Conservation (phyloP, 1,284 basidiomycete genomes). For the Sanghuangporus weigelae region DNA sequence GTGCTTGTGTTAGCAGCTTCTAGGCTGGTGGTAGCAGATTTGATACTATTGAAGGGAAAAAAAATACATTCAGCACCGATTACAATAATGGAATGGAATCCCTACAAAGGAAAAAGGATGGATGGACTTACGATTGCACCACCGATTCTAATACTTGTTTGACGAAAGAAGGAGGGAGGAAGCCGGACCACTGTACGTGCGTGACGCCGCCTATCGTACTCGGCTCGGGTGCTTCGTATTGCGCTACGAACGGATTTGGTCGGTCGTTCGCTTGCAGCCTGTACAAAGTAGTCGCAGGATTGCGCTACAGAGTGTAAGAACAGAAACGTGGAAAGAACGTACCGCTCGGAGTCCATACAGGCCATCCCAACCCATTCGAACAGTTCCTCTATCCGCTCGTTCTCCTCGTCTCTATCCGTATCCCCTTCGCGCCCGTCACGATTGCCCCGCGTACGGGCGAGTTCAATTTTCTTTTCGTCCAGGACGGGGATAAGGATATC, state of each 20-base stretch:
- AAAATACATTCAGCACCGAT: background rate
- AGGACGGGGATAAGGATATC: background rate
- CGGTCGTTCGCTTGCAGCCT: constrained; percentile 37
- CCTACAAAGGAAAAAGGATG: background rate
- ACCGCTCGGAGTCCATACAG: constrained; percentile 39
- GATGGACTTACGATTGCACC: constrained; percentile 30
- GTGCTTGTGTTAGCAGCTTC: constrained; percentile 2
- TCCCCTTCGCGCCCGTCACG: background rate
- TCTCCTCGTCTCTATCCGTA: constrained; percentile 43
- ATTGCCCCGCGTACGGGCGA: background rate
- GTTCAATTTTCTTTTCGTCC: background rate
- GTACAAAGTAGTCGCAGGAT: background rate
- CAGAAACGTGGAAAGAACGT: no score
- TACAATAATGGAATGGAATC: no score
- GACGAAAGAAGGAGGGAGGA: constrained; percentile 47
- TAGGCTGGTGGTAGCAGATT: background rate
- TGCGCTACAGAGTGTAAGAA: background rate
- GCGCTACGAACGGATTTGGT: constrained; percentile 40
- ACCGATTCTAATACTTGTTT: constrained; percentile 39
- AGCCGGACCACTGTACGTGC: constrained; percentile 54
- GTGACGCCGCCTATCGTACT: constrained; percentile 39
- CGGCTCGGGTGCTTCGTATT: constrained; percentile 42
- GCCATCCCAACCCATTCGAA: constrained; percentile 73
- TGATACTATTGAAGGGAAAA: background rate
- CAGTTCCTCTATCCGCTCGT: constrained; percentile 37